Conservation (phyloP, 352 stramenopile species). For the Pythium myriotylum region DNA sequence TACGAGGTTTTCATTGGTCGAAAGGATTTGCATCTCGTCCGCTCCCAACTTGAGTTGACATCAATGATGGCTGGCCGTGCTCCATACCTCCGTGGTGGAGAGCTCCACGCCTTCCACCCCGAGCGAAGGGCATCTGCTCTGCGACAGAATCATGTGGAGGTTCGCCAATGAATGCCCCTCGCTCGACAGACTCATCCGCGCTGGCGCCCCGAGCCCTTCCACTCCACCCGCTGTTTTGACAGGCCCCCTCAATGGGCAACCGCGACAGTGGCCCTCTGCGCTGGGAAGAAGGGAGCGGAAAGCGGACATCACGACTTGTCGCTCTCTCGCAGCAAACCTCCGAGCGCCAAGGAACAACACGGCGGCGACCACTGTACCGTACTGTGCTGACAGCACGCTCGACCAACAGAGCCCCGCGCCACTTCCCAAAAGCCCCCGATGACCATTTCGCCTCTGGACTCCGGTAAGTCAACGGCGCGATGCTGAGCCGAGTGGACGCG, state of each 20-base stretch:
- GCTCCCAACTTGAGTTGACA: too few species aligned
- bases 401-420: background rate
- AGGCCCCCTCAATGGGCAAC: slow-evolving; percentile 9
- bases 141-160: too few species aligned
- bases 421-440: background rate
- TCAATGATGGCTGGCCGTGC: too few species aligned
- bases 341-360: background rate
- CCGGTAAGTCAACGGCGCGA: slow-evolving; percentile 21
- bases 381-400: background rate
- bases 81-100: too few species aligned
- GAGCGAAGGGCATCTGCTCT: too few species aligned
- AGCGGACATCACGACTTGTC: too few species aligned
- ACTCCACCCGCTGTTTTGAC: slow-evolving; percentile 7
- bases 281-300: background rate
- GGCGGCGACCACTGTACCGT: background rate
- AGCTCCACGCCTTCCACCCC: background rate
- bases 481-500: background rate
- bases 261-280: background rate
- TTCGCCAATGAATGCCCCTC: too few species aligned
- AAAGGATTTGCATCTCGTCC: background rate
- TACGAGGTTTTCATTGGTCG: background rate
- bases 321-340: background rate
- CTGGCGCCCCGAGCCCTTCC: background rate
- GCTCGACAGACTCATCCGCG: background rate
- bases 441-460: slow-evolving; percentile 30